Percentiles rank a stretch among this genome's conserved stretches.
Conservation (phyloP, 139 green algal genomes). For the Edaphochlamys debaryana region DNA sequence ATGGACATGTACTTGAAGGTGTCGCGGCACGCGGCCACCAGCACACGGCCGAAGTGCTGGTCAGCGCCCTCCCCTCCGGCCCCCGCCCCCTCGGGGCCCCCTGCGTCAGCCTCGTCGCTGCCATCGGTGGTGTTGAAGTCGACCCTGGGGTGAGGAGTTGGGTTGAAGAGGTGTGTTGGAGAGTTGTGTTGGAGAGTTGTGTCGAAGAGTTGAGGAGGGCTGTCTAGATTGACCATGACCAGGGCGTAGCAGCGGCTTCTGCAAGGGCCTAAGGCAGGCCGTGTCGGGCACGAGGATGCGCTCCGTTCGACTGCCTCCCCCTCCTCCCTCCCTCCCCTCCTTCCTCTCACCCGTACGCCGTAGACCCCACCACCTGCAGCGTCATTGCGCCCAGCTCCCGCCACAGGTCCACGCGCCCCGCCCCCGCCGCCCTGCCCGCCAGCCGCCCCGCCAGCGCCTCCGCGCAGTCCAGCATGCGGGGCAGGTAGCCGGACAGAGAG, state of each 20-base stretch:
- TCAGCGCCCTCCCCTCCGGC: too few species aligned
- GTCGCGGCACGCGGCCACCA: constrained; percentile 19
- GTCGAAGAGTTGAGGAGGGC: too few species aligned
- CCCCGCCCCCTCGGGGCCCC: too few species aligned
- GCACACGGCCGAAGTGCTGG: constrained; percentile 18
- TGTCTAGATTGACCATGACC: too few species aligned
- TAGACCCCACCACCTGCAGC: constrained; percentile 66
- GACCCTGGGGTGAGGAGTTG: too few species aligned
- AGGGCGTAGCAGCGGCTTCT: too few species aligned
- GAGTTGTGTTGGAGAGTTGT: too few species aligned
- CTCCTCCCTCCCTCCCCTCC: neutral
- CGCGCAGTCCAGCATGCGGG: constrained; percentile 58
- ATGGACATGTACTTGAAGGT: constrained; percentile 19
- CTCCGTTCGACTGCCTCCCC: neutral
- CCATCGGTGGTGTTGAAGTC: neutral
- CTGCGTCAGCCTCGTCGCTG: neutral
- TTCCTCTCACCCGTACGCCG: constrained; percentile 65
- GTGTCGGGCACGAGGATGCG: too few species aligned
- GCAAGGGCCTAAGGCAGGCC: too few species aligned
- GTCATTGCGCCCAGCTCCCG: constrained; percentile 63
- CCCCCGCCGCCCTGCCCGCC: neutral
- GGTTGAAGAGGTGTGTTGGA: too few species aligned
- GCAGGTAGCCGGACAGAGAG: constrained; percentile 55
- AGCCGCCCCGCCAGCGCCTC: constrained; percentile 38
- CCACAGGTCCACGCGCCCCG: constrained; percentile 54